These are phyloP conservation scores for Xylaria bambusicola DNA, from an alignment of 495 filamentous ascomycete genomes.

Conservation along the genomic window DNA sequence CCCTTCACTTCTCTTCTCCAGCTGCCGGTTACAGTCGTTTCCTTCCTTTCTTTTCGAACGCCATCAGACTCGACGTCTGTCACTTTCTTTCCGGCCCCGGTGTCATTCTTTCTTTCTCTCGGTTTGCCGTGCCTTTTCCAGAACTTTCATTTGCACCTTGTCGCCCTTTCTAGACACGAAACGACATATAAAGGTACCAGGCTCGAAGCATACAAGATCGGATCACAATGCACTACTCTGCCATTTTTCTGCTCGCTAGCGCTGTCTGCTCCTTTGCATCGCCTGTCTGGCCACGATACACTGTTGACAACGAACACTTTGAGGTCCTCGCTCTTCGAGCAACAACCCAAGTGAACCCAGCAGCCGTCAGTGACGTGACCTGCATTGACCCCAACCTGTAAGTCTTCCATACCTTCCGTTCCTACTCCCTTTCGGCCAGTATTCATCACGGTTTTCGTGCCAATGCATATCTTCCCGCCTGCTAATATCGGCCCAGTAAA, in stretches of 20 bases:
- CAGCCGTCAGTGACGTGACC: slow-evolving; percentile 34
- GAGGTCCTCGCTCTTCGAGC: slow-evolving; percentile 40
- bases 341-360: slow-evolving; percentile 34
- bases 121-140: neutral
- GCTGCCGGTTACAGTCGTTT: slow-evolving; percentile 19
- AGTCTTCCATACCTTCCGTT: slow-evolving; percentile 17
- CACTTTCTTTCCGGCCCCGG: slow-evolving; percentile 10
- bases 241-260: slow-evolving; percentile 6
- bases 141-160: neutral
- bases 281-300: slow-evolving; percentile 31
- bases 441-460: too few relatives aligned
- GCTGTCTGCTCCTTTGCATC: slow-evolving; percentile 14
- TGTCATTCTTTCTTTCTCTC: neutral
- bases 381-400: slow-evolving; percentile 42
- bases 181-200: neutral
- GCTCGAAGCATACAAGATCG: neutral
- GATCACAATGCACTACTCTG: slow-evolving; percentile 14
- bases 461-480: neutral
- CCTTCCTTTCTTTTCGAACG: slow-evolving; percentile 13
- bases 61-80: slow-evolving; percentile 30
- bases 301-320: slow-evolving; percentile 30
- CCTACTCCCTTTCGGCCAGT: neutral
- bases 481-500: slow-evolving; percentile 34
- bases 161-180: neutral
- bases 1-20: slow-evolving; percentile 20